Evolutionary conservation across 2,329 filamentous ascomycete genomes (phyloP), one percentile per base, ranked within the genome.

Genomic region (Colletotrichum musicola): DNA sequence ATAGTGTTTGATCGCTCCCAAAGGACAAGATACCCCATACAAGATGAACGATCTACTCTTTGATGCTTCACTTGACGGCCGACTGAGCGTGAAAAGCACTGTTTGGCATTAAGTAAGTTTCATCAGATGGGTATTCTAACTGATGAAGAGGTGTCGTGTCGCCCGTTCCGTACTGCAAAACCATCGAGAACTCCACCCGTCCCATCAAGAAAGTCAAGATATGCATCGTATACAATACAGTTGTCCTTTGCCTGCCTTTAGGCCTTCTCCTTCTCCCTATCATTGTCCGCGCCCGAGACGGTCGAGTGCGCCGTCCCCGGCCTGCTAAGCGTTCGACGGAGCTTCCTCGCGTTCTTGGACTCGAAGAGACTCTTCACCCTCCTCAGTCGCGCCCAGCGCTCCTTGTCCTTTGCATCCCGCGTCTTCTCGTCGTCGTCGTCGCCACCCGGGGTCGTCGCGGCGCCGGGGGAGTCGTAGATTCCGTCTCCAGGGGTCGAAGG

Each of bases 301-400:
- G 72, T 73, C 40, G 77, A 82, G 7, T 78, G 74, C 4, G 74
- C 76, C 9, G 81, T 84, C 4, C 79, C 82, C 1, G 85, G 83
- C 44, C 84, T 77, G 61, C 79, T 81, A 18, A 79, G 72, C 4
- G 81, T 78, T 42, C 79, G 79, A 62, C 79, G 81, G 60, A 84
- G 77, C 75, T 86, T 90, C 76, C 83, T 89, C 9, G 83, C 81
- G 1, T 84, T 85, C 77, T 92, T 93, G 6, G 88, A 84, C 70
- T 92, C 89, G 74, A 94, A 89, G 54, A 92, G 79, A 75, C 90
- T 92, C 83, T 92, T 92, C 66, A 94, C 90, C 66, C 88, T 86
- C 73, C 90, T 86, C 71, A 94, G 79, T 72, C 90, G 86, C n/a
- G 90, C 87, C 91, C 91, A 93, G 71, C 91, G 85, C 78, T 92